Conservation (phyloP, 768 basidiomycete species). For the Psilocybe cubensis region DNA sequence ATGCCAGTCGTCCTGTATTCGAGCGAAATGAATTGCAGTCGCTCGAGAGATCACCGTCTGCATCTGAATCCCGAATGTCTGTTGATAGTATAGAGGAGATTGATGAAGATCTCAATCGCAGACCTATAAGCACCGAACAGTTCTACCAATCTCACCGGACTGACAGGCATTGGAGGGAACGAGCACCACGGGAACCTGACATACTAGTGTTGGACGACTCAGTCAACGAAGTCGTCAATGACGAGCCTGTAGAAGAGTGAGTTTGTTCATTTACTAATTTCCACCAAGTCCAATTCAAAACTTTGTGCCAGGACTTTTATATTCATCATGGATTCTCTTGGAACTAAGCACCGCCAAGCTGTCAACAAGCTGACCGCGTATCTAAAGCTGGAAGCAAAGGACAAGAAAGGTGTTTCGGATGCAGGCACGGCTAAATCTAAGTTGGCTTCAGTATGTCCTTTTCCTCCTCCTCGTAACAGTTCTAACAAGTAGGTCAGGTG, state of each 20-base stretch:
- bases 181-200: slow-evolving; percentile 5
- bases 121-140: neutral
- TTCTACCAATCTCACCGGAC: slow-evolving; percentile 15
- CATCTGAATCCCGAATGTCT: neutral
- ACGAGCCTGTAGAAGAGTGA: slow-evolving; percentile 13
- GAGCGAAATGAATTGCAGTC: neutral
- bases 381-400: slow-evolving; percentile 74
- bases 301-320: slow-evolving; percentile 67
- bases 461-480: neutral
- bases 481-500: slow-evolving; percentile 52
- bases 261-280: neutral
- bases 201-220: neutral
- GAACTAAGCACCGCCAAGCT: slow-evolving; percentile 69
- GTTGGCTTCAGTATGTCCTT: slow-evolving; percentile 51
- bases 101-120: neutral
- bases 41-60: neutral
- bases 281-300: neutral
- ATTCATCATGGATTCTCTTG: slow-evolving; percentile 90
- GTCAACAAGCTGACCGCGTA: slow-evolving; percentile 65
- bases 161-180: slow-evolving; percentile 25
- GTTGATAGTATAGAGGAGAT: slow-evolving; percentile 10
- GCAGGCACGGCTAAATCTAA: slow-evolving; percentile 47
- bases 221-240: slow-evolving; percentile 8
- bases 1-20: neutral
- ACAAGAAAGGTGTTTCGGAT: slow-evolving; percentile 56